Conservation (phyloP, 2,329 filamentous ascomycete genomes). For the Fusarium acutatum region DNA sequence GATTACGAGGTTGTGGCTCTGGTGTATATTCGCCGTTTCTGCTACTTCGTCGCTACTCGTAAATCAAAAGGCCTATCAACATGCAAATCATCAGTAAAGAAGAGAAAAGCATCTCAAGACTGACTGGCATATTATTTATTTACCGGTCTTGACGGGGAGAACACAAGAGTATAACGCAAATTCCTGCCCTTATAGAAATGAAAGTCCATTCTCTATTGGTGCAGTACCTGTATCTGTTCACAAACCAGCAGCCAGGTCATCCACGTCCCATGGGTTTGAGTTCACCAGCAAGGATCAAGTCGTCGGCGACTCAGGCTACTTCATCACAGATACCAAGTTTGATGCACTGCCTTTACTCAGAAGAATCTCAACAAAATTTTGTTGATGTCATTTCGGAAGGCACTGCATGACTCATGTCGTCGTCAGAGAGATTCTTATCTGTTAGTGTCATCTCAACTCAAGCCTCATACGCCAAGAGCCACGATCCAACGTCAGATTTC, state of each 20-base stretch:
- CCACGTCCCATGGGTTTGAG: fast-evolving
- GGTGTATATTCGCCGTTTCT: no score
- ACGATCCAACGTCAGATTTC: background rate
- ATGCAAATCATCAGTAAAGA: no score
- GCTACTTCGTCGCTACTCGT: no score
- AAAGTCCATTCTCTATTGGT: fast-evolving
- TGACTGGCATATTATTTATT: no score
- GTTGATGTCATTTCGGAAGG: background rate
- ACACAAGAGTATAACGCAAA: no score
- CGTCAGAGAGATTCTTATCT: background rate
- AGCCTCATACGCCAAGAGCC: background rate
- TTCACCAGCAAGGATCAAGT: background rate
- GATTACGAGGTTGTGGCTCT: background rate
- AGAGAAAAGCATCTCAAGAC: no score
- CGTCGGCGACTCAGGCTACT: background rate
- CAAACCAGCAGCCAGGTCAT: fast-evolving
- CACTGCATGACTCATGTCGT: background rate
- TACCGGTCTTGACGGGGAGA: no score
- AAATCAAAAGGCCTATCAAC: no score
- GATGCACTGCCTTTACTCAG: background rate
- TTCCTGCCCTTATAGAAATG: no score
- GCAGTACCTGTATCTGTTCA: fast-evolving
- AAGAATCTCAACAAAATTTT: background rate
- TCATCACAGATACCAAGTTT: background rate
- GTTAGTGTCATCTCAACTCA: background rate